Evolutionary conservation across 2,329 filamentous ascomycete species (phyloP), one percentile per base, ranked within the genome.

Genomic region (Diaporthe sp.): DNA sequence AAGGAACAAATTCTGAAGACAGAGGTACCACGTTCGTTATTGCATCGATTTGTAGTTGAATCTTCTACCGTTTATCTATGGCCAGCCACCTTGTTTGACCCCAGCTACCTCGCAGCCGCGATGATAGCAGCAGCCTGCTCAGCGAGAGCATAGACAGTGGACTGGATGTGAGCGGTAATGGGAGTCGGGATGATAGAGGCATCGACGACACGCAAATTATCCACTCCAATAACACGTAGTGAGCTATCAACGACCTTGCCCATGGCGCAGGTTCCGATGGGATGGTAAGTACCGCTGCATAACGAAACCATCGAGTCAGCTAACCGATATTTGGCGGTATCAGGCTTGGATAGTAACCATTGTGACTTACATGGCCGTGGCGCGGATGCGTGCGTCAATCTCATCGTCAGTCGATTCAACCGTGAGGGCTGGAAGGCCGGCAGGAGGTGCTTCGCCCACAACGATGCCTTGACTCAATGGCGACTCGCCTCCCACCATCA

Each of bases 81-180:
- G 34, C 9, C 22, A 61, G 13, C 5, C 2, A 28, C 8, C n/a
- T n/a, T 22, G 4, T 46, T 31, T 62, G 5, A 2, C 8, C 15
- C 15, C 1, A 31, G 22, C 39, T 62, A 62, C 39, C 13, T 46
- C 39, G n/a, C 39, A 46, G 25, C 60, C n/a, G 39, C 39, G 17
- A 81, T 80, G n/a, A 81, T 81, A 25, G 74, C 78, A 57, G 82
- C 83, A n/a, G 82, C 82, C 55, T 84, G 82, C 72, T 84, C 83
- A 4, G 81, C 79, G 22, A 84, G 75, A 7, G 82, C 83, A 78
- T 85, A 85, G 9, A 84, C 67, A 3, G 82, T 79, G 0, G 79
- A 80, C 55, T 84, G 81, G 2, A 81, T 77, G 72, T 84, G 81
- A 10, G 79, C 81, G 37, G 79, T 80, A 19, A 84, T 75, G 5